Base-by-base conservation (phyloP, 2,329 filamentous ascomycete genomes). In the Microascus cirrosus region DNA sequence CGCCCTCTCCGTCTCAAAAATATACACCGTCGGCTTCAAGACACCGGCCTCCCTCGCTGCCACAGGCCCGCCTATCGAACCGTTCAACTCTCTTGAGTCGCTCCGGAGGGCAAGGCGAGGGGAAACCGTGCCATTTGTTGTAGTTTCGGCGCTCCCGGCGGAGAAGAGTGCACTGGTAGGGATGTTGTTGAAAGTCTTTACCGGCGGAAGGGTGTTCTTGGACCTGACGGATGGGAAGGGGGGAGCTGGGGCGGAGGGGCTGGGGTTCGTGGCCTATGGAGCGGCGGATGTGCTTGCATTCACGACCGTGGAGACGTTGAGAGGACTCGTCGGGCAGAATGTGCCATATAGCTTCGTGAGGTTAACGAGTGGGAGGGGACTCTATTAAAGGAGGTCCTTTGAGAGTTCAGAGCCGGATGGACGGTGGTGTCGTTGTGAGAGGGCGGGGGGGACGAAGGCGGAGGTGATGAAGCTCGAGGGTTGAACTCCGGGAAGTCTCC, bases 281-380 rank as follows among this genome's bases (percentile, higher is more conserved):
- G 82, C 86, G 20, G 87, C 86, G 25, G 89, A 95, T 69, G 87
- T 91, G 35, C 86, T 85, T 59, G 89, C 89, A 0, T 94, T 91
- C 74, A 92, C 88, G 24, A 92, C 88, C 2, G 89, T 93, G 5
- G 88, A 94, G 72, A 93, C 85, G 54, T 72, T 94, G 58, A 78
- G 89, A 63, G 70, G 92, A 60, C 77, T 95, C 25, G 87, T 93
- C 12, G 90, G 90, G 11, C 89, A 94, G 73, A 94, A 94, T 68
- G 89, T 94, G 59, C 88, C 87, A 6, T 93, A 90, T 71, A 91
- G 89, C 71, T 95, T 95, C 74, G 90, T 94, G 50, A 79, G 89
- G 54, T 75, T 94, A 67, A 88, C 89, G 1, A 77, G 77, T 54
- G 79, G 79, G 2, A 70, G 77, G 24, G 73, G 72, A 32, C 69